phyloP scores from a whole-genome alignment of 2,329 filamentous ascomycete genomes.

The Hypomyces rosellus region DNA sequence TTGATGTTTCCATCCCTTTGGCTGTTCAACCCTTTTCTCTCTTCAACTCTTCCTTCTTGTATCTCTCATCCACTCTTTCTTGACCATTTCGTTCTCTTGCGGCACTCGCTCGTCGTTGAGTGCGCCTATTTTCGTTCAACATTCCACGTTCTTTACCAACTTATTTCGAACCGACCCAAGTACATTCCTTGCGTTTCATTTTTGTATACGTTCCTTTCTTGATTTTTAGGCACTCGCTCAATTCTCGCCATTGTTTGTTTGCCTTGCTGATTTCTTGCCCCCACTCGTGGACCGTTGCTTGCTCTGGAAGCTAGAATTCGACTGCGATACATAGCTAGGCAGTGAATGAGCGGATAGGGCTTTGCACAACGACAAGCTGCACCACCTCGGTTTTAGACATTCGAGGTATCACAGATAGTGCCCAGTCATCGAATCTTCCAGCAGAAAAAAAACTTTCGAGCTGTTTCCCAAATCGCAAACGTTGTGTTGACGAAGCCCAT shows the following conservation, averaged over 20 bases:
- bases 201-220: slow-evolving; percentile 8
- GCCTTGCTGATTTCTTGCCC: neutral
- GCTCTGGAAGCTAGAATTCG: too few relatives aligned
- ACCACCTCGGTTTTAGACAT: too few relatives aligned
- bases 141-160: slow-evolving; percentile 13
- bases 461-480: too few relatives aligned
- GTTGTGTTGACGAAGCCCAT: too few relatives aligned
- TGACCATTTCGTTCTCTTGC: slow-evolving; percentile 2
- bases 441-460: too few relatives aligned
- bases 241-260: neutral
- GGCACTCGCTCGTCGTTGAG: neutral
- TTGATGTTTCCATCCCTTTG: too few relatives aligned
- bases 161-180: slow-evolving; percentile 9
- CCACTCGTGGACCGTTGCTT: neutral
- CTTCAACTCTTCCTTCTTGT: neutral
- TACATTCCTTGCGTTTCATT: slow-evolving; percentile 11
- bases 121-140: slow-evolving; percentile 5
- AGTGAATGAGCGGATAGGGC: too few relatives aligned
- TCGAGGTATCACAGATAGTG: too few relatives aligned
- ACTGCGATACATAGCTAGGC: too few relatives aligned
- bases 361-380: too few relatives aligned
- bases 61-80: slow-evolving; percentile 1
- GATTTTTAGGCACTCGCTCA: neutral
- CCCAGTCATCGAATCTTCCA: too few relatives aligned
- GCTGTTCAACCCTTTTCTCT: neutral